A percentile compares a stretch with the other conserved stretches of the same genome.
Conservation (phyloP, 768 basidiomycete genomes). For the Astraeus odoratus region DNA sequence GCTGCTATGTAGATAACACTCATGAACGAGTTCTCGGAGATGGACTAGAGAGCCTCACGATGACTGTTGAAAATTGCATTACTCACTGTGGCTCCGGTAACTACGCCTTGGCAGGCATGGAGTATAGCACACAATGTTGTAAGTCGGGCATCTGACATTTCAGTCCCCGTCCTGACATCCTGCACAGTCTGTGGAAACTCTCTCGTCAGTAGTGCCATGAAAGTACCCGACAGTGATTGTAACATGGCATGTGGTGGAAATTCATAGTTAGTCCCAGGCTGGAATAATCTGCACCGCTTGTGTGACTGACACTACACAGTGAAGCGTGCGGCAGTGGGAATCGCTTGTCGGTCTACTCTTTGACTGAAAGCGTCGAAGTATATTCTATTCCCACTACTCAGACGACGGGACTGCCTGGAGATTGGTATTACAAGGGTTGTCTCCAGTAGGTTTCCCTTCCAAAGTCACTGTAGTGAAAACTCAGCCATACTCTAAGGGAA, state of each 20-base stretch:
- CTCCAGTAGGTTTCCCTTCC: slow-evolving; percentile 32
- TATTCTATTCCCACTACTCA: slow-evolving; percentile 55
- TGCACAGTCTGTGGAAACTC: slow-evolving; percentile 62
- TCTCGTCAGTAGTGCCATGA: slow-evolving; percentile 53
- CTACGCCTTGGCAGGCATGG: slow-evolving; percentile 63
- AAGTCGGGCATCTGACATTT: slow-evolving; percentile 17
- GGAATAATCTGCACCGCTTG: not conserved
- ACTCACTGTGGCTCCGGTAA: slow-evolving; percentile 45
- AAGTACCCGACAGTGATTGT: slow-evolving; percentile 46
- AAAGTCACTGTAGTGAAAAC: not conserved
- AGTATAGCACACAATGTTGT: slow-evolving; percentile 53
- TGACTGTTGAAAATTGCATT: slow-evolving; percentile 63
- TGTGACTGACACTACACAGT: slow-evolving; percentile 27
- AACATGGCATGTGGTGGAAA: slow-evolving; percentile 73
- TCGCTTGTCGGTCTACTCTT: slow-evolving; percentile 63
- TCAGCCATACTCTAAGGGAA: slow-evolving; percentile 37
- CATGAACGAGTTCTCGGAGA: slow-evolving; percentile 54
- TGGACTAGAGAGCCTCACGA: slow-evolving; percentile 30
- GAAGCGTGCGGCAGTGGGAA: slow-evolving; percentile 71
- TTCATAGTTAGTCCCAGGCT: slow-evolving; percentile 39
- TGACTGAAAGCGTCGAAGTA: slow-evolving; percentile 41
- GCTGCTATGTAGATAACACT: slow-evolving; percentile 69
- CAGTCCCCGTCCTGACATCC: not conserved
- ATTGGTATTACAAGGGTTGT: slow-evolving; percentile 64
- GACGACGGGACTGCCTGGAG: slow-evolving; percentile 51